Evolutionary conservation across 768 basidiomycete species (phyloP), one percentile per base, ranked within the genome.

Genomic region (Zangia roseola): DNA sequence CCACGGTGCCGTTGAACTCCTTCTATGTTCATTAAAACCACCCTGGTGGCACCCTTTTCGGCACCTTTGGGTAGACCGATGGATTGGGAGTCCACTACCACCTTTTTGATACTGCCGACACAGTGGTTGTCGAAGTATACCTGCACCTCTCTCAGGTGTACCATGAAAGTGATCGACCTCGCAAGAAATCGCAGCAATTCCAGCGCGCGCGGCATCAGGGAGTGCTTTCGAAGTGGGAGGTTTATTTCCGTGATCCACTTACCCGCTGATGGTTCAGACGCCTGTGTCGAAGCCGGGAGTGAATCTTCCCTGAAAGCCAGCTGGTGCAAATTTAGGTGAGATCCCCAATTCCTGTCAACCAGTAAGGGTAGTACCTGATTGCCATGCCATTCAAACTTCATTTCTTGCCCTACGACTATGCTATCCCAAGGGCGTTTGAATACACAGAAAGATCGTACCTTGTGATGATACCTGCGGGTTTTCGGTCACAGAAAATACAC

Each of bases 151-250:
- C 74, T 71, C 9, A 98, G 76, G 49, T 83, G 76, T 4, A 75
- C 71, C 86, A 95, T 97, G 71, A 98, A 98, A 0, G 92, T 92
- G 46, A 98, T 83, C 1, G 88, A 90, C 5, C 91, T 93, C 23
- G 85, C 78, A 16, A 98, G 76, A 67, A 98, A 97, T 13, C 88
- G 81, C 17, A 87, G 82, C 53, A 98, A 84, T 55, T 97, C 91
- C 45, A 92, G 85, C 8, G 82, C 75, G 24, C 79, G 73, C 0
- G 91, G 91, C 45, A 94, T 83, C 0, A 89, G 79, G 3, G 75
- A 71, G 3, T 86, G 81, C 58, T 94, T 87, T 37, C 94, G 78
- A 1, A 95, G 76, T 5, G 75, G 72, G 86, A 97, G 91, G 46
- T 86, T 77, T 65, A 98, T 93, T 1, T 82, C 76, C 2, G 93